Conservation (phyloP, 257 asterid genomes). For the Ballota nigra region DNA sequence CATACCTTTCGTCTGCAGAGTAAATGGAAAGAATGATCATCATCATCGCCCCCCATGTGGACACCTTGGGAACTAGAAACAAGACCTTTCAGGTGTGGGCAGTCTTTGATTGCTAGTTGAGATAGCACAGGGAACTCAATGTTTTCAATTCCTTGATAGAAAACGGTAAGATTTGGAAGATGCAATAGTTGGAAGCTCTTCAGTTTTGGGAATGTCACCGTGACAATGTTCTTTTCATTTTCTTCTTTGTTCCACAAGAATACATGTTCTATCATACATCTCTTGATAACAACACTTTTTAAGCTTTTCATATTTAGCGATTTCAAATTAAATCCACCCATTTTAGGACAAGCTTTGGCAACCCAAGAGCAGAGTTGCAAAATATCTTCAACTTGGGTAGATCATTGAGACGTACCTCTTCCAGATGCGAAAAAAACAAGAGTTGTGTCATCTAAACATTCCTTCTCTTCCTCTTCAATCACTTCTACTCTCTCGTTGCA, state of each 20-base stretch:
- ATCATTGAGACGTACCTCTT: neutral
- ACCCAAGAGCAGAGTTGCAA: neutral
- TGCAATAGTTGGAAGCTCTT: too few relatives aligned
- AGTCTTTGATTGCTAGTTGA: too few relatives aligned
- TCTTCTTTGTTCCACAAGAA: neutral
- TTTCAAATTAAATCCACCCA: neutral
- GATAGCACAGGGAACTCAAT: too few relatives aligned
- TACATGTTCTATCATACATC: neutral
- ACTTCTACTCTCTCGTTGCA: slow-evolving; percentile 8
- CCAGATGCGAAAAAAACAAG: neutral
- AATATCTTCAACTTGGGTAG: neutral
- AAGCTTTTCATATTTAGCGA: neutral
- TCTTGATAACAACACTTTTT: neutral
- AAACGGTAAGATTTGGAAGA: too few relatives aligned
- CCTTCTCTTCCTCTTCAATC: neutral
- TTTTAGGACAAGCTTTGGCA: neutral
- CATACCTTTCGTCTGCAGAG: too few relatives aligned
- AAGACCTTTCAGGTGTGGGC: too few relatives aligned
- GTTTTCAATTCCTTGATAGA: too few relatives aligned
- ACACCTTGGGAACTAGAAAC: too few relatives aligned
- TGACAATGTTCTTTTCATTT: too few relatives aligned
- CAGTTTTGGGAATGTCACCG: too few relatives aligned
- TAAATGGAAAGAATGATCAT: too few relatives aligned
- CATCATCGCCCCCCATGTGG: too few relatives aligned
- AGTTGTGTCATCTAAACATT: neutral